phyloP scores from a whole-genome alignment of 352 stramenopile genomes.

The Plasmopara halstedii region DNA sequence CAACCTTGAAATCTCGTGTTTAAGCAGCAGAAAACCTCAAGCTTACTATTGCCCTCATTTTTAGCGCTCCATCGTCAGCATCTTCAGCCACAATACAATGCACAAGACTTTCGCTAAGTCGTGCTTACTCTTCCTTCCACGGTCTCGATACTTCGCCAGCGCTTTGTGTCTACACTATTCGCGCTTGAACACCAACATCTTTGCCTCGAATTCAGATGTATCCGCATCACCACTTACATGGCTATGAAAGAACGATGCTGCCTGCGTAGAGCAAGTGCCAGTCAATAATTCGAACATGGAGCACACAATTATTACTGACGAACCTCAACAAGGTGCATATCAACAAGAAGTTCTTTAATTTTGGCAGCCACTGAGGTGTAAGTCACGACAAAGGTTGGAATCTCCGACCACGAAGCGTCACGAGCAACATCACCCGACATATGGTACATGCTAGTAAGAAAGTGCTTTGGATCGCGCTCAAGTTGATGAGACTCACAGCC shows the following conservation, averaged over 20 bases:
- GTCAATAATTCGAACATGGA: background rate
- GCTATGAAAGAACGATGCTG: slow-evolving; percentile 56
- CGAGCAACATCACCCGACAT: slow-evolving; percentile 20
- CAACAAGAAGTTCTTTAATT: slow-evolving; percentile 39
- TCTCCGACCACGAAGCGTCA: slow-evolving; percentile 16
- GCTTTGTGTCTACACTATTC: slow-evolving; percentile 5
- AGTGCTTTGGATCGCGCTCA: slow-evolving; percentile 39
- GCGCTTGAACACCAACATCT: slow-evolving; percentile 64
- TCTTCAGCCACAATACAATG: background rate
- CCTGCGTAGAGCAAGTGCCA: slow-evolving; percentile 19
- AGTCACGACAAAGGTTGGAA: slow-evolving; percentile 60
- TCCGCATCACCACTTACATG: slow-evolving; percentile 67
- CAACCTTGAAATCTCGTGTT: slow-evolving; percentile 4
- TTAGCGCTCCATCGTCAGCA: slow-evolving; percentile 9
- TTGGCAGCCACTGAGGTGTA: slow-evolving; percentile 46
- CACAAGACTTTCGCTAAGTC: background rate
- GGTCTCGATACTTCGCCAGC: background rate
- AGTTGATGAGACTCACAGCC: slow-evolving; percentile 66
- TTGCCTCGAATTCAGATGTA: slow-evolving; percentile 38
- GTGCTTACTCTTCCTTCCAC: background rate
- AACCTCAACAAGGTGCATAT: slow-evolving; percentile 44
- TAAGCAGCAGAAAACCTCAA: slow-evolving; percentile 9
- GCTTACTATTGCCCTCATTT: slow-evolving; percentile 5
- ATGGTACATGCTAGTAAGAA: slow-evolving; percentile 47
- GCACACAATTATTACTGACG: background rate